Base-by-base conservation (phyloP, 2,329 filamentous ascomycete species). In the Madurella mycetomatis region DNA sequence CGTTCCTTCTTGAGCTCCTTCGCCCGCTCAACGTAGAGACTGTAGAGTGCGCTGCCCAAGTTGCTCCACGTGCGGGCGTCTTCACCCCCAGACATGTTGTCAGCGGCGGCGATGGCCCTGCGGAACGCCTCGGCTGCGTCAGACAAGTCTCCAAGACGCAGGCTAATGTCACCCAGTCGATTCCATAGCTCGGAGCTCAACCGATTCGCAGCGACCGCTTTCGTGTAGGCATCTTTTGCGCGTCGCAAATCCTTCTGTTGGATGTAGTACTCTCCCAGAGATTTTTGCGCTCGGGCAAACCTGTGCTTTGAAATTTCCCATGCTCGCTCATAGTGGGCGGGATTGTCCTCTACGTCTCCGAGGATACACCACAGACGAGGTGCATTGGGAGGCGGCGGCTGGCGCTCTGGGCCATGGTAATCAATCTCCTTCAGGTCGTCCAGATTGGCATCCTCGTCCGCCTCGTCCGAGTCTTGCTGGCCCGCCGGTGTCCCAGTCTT, bases 11-110 rank as follows among this genome's bases (percentile, higher is more conserved):
- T 66, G n/a, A 67, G 57, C 49, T 73, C 71, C 3, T 76, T 71
- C 4, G 76, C 60, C 0, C 76, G 69, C 63, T 83, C 80, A 42
- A 74, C 78, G 70, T 81, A 91, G 58, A 87, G 74, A 55, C 84
- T 86, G 60, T 89, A 82, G 1, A 97, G 79, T 0, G 92, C 86
- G 1, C 88, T 91, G 0, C 92, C 94, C 18, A 99, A 79, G 66
- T 99, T 99, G 64, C 88, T 95, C 90, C 94, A 99, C 0, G 90
- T 90, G 66, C 95, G 85, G 0, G 92, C 92, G 66, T 96, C 92
- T 49, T 87, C 85, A 25, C 95, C 92, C 46, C 96, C 94, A 11
- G 89, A 80, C 1, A 70, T 70, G 32, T 78, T 77, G 32, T 74
- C 77, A 0, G 78, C 74, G 7, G 74, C 72, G 61, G 88, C 85